Evolutionary conservation across 805 yeast species (phyloP).

Genomic region (Lachancea lanzarotensis): DNA sequence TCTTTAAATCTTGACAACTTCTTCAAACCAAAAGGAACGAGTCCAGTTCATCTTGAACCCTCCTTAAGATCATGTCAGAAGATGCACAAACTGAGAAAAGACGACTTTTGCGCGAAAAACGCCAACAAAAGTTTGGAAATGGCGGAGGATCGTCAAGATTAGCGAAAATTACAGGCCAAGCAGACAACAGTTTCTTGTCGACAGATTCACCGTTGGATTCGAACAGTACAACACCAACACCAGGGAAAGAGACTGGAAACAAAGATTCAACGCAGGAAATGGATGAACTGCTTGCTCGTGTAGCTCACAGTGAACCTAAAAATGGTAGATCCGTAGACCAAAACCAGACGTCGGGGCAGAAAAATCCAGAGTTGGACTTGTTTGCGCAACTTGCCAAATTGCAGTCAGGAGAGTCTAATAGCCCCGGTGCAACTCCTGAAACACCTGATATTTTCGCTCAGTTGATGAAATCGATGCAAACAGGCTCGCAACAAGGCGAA

Average conservation of each 20-base stretch:
- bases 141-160: slow-evolving; percentile 51
- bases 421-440: slow-evolving; percentile 8
- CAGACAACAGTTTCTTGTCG: slow-evolving; percentile 32
- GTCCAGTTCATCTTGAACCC: too few species aligned
- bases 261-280: slow-evolving; percentile 13
- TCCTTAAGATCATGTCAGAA: slow-evolving; percentile 34
- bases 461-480: slow-evolving; percentile 19
- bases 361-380: slow-evolving; percentile 22
- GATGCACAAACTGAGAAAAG: slow-evolving; percentile 53
- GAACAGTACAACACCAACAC: slow-evolving; percentile 3
- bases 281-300: slow-evolving; percentile 17
- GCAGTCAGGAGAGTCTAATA: slow-evolving; percentile 11
- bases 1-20: too few species aligned
- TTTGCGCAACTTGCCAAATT: slow-evolving; percentile 25
- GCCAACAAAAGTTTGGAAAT: slow-evolving; percentile 55
- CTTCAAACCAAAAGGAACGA: too few species aligned
- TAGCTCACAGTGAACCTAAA: slow-evolving; percentile 7
- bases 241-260: background rate
- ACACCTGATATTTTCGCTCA: slow-evolving; percentile 24
- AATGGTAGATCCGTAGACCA: background rate
- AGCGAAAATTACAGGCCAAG: slow-evolving; percentile 41
- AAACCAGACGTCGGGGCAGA: background rate
- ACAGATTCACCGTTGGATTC: slow-evolving; percentile 31
- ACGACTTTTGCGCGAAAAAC: slow-evolving; percentile 51
- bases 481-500: slow-evolving; percentile 7